A percentile compares a stretch with the other conserved stretches of the same genome.
These are phyloP conservation scores for Trichocladium uniseriatum DNA, from an alignment of 495 filamentous ascomycete species.

Conservation along the genomic window DNA sequence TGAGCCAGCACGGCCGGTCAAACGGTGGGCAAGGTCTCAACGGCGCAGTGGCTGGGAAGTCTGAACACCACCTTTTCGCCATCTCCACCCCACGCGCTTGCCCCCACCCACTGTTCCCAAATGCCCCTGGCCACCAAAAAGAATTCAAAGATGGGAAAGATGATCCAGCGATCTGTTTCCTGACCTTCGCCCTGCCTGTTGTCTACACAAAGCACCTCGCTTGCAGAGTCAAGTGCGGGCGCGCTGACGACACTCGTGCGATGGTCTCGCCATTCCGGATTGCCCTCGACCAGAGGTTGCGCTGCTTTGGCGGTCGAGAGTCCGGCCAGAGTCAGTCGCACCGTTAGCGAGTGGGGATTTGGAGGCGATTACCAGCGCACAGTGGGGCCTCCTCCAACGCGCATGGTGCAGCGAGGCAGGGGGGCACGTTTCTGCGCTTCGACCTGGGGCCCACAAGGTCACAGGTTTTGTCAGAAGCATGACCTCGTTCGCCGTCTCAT, in stretches of 20 bases:
- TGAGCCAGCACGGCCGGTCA: slow-evolving; percentile 6
- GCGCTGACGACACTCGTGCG: slow-evolving; percentile 24
- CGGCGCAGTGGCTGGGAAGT: slow-evolving; percentile 21
- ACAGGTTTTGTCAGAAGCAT: slow-evolving; percentile 8
- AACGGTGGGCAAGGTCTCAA: slow-evolving; percentile 14
- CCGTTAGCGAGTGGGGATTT: slow-evolving; percentile 16
- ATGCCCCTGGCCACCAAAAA: background rate
- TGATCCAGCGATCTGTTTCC: slow-evolving; percentile 21
- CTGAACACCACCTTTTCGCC: background rate
- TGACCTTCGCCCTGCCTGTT: background rate
- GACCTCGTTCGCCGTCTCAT: slow-evolving; percentile 10
- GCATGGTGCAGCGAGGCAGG: background rate
- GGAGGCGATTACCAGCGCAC: slow-evolving; percentile 16
- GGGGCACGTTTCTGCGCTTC: background rate
- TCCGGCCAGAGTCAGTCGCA: slow-evolving; percentile 22
- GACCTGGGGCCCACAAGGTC: slow-evolving; percentile 5
- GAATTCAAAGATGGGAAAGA: background rate
- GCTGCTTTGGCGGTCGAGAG: slow-evolving; percentile 14
- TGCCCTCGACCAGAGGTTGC: slow-evolving; percentile 10
- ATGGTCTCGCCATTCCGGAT: slow-evolving; percentile 19
- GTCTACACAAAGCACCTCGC: background rate
- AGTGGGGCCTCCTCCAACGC: slow-evolving; percentile 5
- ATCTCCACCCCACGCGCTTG: background rate
- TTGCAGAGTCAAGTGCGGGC: slow-evolving; percentile 18
- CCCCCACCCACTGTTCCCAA: background rate